Evolutionary conservation across 495 filamentous ascomycete species (phyloP).

Genomic region (Cenococcum geophilum): DNA sequence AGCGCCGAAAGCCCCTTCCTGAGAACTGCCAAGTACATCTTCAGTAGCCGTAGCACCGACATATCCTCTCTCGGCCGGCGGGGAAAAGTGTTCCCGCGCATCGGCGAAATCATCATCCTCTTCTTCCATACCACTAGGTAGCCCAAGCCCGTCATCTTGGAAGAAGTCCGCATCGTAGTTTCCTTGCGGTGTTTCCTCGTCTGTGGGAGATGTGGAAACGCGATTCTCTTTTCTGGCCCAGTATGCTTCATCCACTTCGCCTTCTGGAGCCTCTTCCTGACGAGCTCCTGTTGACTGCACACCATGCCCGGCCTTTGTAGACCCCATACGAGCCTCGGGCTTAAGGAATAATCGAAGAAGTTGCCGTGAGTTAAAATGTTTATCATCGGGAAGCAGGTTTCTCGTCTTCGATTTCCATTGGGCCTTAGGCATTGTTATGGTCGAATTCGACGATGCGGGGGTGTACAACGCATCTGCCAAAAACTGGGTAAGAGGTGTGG

Average conservation of each 20-base stretch:
- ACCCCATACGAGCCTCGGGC: constrained; percentile 72
- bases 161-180: constrained; percentile 98
- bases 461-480: constrained; percentile 79
- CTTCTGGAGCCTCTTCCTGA: constrained; percentile 52
- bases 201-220: constrained; percentile 44
- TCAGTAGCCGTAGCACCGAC: constrained; percentile 38
- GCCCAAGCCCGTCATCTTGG: constrained; percentile 82
- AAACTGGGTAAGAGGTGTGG: constrained; percentile 59
- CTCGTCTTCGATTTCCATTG: constrained; percentile 92
- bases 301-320: constrained; percentile 45
- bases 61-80: constrained; percentile 52
- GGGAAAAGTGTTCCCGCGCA: constrained; percentile 83
- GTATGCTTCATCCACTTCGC: constrained; percentile 88
- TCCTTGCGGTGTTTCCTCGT: constrained; percentile 52
- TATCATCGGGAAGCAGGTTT: constrained; percentile 94
- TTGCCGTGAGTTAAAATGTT: constrained; percentile 93
- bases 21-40: constrained; percentile 39
- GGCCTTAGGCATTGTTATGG: constrained; percentile 79
- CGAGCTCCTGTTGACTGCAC: constrained; percentile 27
- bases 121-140: constrained; percentile 63
- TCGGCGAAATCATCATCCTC: constrained; percentile 86
- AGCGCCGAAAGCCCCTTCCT: constrained; percentile 63
- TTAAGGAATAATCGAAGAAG: constrained; percentile 89
- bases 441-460: constrained; percentile 69
- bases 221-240: constrained; percentile 76